A percentile compares a stretch with the other conserved stretches of the same genome.
Evolutionary conservation across 2,329 filamentous ascomycete genomes (phyloP).

Genomic region (Scedosporium boydii): DNA sequence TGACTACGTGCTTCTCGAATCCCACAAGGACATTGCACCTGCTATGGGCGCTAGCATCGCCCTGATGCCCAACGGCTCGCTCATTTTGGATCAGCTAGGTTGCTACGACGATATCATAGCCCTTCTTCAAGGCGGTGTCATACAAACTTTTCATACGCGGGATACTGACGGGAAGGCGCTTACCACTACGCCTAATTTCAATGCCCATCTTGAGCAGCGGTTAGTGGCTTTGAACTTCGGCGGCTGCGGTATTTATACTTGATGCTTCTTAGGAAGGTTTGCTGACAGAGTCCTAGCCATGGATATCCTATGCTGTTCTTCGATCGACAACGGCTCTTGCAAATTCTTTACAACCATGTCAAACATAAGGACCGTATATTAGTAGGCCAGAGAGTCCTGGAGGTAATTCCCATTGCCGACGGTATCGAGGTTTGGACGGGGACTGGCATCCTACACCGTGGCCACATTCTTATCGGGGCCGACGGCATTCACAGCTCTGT

Average conservation of each 20-base stretch:
- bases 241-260: too few species aligned
- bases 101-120: conserved; percentile 15
- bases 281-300: conserved; percentile 10
- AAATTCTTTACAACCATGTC: conserved; percentile 22
- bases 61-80: conserved; percentile 28
- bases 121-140: not conserved
- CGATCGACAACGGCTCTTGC: conserved; percentile 24
- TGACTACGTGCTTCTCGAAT: conserved; percentile 40
- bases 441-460: conserved; percentile 19
- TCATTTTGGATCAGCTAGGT: conserved; percentile 39
- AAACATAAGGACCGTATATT: conserved; percentile 17
- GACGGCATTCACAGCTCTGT: conserved; percentile 31
- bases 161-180: not conserved
- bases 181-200: not conserved
- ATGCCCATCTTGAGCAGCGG: not conserved
- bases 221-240: not conserved
- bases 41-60: conserved; percentile 38
- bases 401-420: conserved; percentile 8
- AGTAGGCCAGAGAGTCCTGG: conserved; percentile 9
- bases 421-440: conserved; percentile 19
- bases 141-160: not conserved
- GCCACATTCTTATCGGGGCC: conserved; percentile 26
- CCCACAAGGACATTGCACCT: conserved; percentile 28
- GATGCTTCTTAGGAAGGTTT: too few species aligned
- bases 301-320: conserved; percentile 24